These are phyloP conservation scores for Beauveria bassiana DNA, from an alignment of 2,329 filamentous ascomycete genomes.

Conservation along the genomic window DNA sequence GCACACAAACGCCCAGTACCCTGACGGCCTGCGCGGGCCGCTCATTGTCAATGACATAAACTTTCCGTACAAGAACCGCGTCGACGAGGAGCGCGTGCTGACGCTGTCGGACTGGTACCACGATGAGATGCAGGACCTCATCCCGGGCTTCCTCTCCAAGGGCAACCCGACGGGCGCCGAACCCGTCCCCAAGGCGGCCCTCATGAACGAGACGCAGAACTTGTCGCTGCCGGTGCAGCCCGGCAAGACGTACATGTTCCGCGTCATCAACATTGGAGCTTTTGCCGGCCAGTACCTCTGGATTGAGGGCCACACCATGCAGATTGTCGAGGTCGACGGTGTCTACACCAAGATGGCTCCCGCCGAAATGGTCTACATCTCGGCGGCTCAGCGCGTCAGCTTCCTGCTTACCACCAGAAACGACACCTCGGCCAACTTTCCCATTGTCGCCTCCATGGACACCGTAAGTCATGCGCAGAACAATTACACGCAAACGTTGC, in stretches of 20 bases:
- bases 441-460: conserved; percentile 64
- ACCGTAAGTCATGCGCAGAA: conserved; percentile 32
- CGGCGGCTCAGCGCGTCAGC: conserved; percentile 59
- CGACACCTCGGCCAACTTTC: conserved; percentile 54
- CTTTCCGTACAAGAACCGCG: conserved; percentile 47
- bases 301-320: conserved; percentile 60
- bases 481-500: neutral
- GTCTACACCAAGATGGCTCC: conserved; percentile 56
- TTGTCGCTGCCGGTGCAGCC: conserved; percentile 52
- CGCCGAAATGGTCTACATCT: conserved; percentile 57
- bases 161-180: conserved; percentile 51
- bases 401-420: conserved; percentile 57
- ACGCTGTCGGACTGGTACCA: conserved; percentile 69
- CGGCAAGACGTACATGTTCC: conserved; percentile 64
- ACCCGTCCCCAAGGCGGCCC: conserved; percentile 58
- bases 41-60: conserved; percentile 57
- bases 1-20: conserved; percentile 59
- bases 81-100: conserved; percentile 56
- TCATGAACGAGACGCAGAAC: conserved; percentile 65
- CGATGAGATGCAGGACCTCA: conserved; percentile 40
- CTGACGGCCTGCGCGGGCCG: conserved; percentile 59
- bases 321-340: conserved; percentile 66
- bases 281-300: conserved; percentile 61
- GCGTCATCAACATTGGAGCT: conserved; percentile 65
- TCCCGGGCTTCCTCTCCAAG: conserved; percentile 43